Percentiles rank a stretch among this genome's conserved stretches.
Evolutionary conservation across 2,329 filamentous ascomycete genomes (phyloP).

Genomic region (Xylaria polymorpha): DNA sequence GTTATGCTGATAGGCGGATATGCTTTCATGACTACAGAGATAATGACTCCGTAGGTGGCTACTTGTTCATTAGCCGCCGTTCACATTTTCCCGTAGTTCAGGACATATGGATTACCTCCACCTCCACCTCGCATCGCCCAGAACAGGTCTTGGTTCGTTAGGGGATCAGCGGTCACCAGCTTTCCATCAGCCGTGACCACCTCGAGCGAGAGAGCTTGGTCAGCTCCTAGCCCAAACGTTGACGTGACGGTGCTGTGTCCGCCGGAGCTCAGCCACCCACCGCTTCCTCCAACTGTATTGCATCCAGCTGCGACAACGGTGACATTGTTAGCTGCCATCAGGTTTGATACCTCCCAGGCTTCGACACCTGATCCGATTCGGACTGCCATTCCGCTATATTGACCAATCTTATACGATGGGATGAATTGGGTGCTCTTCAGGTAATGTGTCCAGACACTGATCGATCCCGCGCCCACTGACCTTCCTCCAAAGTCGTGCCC

Average conservation of each 20-base stretch:
- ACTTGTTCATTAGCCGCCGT: conserved; percentile 10
- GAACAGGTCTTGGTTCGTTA: conserved; percentile 63
- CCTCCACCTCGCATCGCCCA: conserved; percentile 67
- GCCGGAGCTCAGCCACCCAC: conserved; percentile 64
- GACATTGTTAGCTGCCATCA: conserved; percentile 48
- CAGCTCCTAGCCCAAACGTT: conserved; percentile 61
- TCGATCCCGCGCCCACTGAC: conserved; percentile 58
- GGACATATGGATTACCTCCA: conserved; percentile 50
- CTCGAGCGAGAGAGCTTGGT: conserved; percentile 62
- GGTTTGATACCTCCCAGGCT: conserved; percentile 51
- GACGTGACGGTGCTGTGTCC: conserved; percentile 62
- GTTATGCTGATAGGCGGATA: conserved; percentile 45
- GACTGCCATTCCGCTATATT: conserved; percentile 52
- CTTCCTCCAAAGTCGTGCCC: conserved; percentile 61
- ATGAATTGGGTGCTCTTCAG: conserved; percentile 57
- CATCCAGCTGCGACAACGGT: conserved; percentile 50
- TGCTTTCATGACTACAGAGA: conserved; percentile 49
- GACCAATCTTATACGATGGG: conserved; percentile 47
- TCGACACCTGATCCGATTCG: conserved; percentile 55
- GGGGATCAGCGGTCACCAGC: conserved; percentile 58
- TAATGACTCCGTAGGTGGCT: conserved; percentile 50
- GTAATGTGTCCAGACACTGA: conserved; percentile 63
- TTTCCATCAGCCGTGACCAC: conserved; percentile 61
- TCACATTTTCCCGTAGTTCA: background rate
- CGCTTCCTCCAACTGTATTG: conserved; percentile 54